These are phyloP conservation scores for Amanita pseudoporphyria DNA, from an alignment of 768 basidiomycete species.

Conservation along the genomic window DNA sequence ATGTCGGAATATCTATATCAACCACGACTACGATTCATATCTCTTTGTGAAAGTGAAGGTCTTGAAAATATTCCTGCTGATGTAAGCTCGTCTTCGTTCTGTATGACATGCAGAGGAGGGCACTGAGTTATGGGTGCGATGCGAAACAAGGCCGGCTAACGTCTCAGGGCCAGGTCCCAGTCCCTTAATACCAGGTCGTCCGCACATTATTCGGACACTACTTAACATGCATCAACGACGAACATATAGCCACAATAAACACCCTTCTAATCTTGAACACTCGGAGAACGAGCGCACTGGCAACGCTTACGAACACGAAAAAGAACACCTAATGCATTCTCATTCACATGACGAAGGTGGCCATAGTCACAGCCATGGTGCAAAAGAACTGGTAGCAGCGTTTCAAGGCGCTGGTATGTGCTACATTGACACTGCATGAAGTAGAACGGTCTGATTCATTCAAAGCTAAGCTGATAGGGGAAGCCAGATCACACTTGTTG, in stretches of 20 bases:
- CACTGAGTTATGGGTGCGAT: slow-evolving; percentile 36
- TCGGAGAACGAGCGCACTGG: slow-evolving; percentile 6
- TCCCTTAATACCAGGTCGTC: background rate
- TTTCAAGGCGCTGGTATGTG: slow-evolving; percentile 54
- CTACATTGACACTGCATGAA: background rate
- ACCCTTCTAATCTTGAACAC: background rate
- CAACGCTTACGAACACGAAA: slow-evolving; percentile 21
- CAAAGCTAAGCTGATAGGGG: slow-evolving; percentile 59
- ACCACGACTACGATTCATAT: slow-evolving; percentile 31
- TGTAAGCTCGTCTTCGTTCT: slow-evolving; percentile 60
- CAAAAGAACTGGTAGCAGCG: slow-evolving; percentile 60
- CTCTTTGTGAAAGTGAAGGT: slow-evolving; percentile 33
- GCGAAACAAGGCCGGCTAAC: slow-evolving; percentile 16
- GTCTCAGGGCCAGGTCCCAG: background rate
- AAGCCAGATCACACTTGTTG: slow-evolving; percentile 76
- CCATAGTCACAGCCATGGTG: slow-evolving; percentile 49
- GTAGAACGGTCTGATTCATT: background rate
- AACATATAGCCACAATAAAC: slow-evolving; percentile 13
- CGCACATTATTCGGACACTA: background rate
- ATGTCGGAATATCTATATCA: slow-evolving; percentile 29
- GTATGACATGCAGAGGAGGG: slow-evolving; percentile 36
- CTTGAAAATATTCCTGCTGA: no score
- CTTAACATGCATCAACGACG: slow-evolving; percentile 16
- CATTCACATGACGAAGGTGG: slow-evolving; percentile 55
- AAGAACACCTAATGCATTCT: slow-evolving; percentile 41